phyloP scores from a whole-genome alignment of 257 asterid species.

The Petunia axillaris region DNA sequence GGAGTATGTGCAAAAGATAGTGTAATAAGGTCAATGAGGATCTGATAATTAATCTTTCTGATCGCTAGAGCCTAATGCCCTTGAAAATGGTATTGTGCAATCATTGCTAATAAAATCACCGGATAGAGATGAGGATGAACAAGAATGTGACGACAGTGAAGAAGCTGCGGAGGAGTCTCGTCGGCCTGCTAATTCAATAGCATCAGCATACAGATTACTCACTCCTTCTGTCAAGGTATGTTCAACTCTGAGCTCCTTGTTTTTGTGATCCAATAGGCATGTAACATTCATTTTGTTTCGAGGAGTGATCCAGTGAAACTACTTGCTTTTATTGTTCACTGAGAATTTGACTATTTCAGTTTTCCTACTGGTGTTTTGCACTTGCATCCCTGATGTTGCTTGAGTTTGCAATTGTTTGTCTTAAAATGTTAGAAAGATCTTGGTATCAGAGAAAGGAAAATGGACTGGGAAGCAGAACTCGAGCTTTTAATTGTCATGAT shows the following conservation, averaged over 20 bases:
- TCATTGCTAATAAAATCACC: slow-evolving; percentile 64
- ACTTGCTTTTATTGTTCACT: background rate
- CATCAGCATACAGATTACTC: slow-evolving; percentile 80
- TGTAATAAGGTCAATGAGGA: background rate
- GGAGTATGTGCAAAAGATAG: background rate
- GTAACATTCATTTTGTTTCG: background rate
- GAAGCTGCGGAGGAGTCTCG: slow-evolving; percentile 78
- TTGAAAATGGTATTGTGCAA: slow-evolving; percentile 80
- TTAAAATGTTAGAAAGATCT: background rate
- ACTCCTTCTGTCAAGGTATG: slow-evolving; percentile 97
- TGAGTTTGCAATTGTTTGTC: background rate
- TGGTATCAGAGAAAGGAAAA: no score
- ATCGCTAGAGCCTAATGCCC: slow-evolving; percentile 41
- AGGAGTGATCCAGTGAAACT: background rate
- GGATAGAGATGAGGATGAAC: slow-evolving; percentile 58
- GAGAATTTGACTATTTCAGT: background rate
- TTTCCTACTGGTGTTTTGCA: background rate
- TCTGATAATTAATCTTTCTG: background rate
- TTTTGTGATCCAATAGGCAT: background rate
- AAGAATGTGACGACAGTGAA: slow-evolving; percentile 78
- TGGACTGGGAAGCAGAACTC: background rate
- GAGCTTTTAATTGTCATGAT: background rate
- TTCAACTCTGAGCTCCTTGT: background rate
- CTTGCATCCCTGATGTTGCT: background rate
- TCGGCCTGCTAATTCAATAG: slow-evolving; percentile 73